A percentile compares a stretch with the other conserved stretches of the same genome.
These are phyloP conservation scores for Penicillium sp. DNA, from an alignment of 2,329 filamentous ascomycete genomes.

Conservation along the genomic window DNA sequence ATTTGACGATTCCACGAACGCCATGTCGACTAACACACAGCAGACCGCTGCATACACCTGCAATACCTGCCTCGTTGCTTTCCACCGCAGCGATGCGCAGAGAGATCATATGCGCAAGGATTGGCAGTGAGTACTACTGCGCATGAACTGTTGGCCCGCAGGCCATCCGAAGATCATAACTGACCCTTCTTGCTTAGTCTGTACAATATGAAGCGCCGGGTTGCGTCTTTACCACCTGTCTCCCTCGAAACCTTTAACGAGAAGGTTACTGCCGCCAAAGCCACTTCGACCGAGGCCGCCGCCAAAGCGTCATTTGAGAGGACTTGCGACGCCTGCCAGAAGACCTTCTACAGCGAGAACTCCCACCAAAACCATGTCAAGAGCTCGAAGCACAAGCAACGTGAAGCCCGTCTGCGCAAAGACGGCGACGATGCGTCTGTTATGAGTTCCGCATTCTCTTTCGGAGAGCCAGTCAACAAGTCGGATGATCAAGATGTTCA, in stretches of 20 bases:
- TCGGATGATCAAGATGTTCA: conserved; percentile 71
- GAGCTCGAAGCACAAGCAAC: conserved; percentile 85
- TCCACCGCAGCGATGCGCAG: conserved; percentile 90
- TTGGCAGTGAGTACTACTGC: conserved; percentile 77
- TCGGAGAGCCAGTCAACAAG: conserved; percentile 73
- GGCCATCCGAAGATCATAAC: not conserved
- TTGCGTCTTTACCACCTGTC: conserved; percentile 87
- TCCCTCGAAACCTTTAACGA: conserved; percentile 92
- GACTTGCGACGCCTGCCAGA: conserved; percentile 78
- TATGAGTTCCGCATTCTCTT: conserved; percentile 87
- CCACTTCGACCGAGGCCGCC: conserved; percentile 79
- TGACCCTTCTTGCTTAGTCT: conserved; percentile 59
- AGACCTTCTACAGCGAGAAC: conserved; percentile 96
- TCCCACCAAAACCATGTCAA: conserved; percentile 90
- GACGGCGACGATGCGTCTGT: conserved; percentile 71
- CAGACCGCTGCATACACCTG: conserved; percentile 75
- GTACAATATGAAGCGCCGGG: conserved; percentile 94
- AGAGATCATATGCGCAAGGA: conserved; percentile 96
- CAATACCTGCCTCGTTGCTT: conserved; percentile 97
- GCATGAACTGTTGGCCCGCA: not conserved
- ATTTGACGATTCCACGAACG: conserved; percentile 1
- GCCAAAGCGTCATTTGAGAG: conserved; percentile 89
- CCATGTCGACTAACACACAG: conserved; percentile 29
- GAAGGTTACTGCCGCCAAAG: conserved; percentile 90
- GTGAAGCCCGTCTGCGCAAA: conserved; percentile 58